Percentiles rank a stretch among this genome's conserved stretches.
Evolutionary conservation across 495 filamentous ascomycete species (phyloP).

Genomic region (Daldinia caldariorum): DNA sequence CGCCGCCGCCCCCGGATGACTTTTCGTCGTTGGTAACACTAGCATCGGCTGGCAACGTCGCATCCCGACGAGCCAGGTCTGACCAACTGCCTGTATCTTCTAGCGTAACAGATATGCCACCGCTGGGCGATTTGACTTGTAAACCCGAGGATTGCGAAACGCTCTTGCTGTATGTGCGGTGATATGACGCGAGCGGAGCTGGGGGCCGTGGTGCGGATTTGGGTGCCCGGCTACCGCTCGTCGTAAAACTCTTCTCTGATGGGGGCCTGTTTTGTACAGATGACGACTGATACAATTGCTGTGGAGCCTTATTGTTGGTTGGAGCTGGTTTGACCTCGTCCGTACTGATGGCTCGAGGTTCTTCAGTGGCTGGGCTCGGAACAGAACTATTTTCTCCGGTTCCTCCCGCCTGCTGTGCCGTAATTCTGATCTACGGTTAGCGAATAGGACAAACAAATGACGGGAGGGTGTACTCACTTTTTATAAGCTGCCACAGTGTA

Average conservation of each 20-base stretch:
- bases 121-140: conserved; percentile 77
- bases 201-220: conserved; percentile 37
- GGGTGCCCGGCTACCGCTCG: conserved; percentile 37
- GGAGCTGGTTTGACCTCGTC: conserved; percentile 50
- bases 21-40: conserved; percentile 61
- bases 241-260: conserved; percentile 44
- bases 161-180: conserved; percentile 57
- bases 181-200: conserved; percentile 60
- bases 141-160: conserved; percentile 54
- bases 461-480: conserved; percentile 56
- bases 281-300: conserved; percentile 28
- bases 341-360: conserved; percentile 56
- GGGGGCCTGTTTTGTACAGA: conserved; percentile 32
- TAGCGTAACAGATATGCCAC: conserved; percentile 89
- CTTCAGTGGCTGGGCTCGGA: conserved; percentile 36
- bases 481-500: conserved; percentile 81
- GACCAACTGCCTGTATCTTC: conserved; percentile 91
- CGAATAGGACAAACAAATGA: conserved; percentile 1
- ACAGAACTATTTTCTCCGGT: conserved; percentile 13
- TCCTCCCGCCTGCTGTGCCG: conserved; percentile 26
- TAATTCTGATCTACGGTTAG: conserved; percentile 33
- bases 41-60: conserved; percentile 77
- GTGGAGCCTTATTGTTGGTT: conserved; percentile 43
- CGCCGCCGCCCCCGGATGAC: conserved; percentile 60
- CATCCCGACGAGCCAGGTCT: conserved; percentile 82